Evolutionary conservation across 345 rosid genomes (phyloP), one percentile per base, ranked within the genome.

Genomic region (Populus ilicifolia): DNA sequence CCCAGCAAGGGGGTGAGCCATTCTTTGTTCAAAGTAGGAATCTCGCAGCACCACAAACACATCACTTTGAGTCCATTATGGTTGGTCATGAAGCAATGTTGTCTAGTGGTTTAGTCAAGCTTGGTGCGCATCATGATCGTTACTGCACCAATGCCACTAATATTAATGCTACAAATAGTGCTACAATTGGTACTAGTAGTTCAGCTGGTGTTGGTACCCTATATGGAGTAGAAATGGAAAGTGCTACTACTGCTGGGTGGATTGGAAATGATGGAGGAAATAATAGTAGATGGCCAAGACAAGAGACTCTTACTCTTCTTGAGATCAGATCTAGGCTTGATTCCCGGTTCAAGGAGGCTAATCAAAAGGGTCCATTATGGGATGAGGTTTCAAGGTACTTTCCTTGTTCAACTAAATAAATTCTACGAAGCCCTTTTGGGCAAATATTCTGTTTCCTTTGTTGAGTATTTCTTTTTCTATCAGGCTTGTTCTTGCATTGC

Each of bases 251-350:
- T 79, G 81, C 56, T 86, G 75, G 67, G 12, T 72, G 75, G 75
- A 30, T 23, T 59, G 75, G 66, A 72, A 72, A 38, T 36, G 75
- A 87, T 16, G 92, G 83, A 7, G 89, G 88, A 39, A 90, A 88
- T 39, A 88, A 86, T 7, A 91, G 93, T 25, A 89, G 99, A 73
- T 95, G 99, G 99, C 98, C 98, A 5, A 86, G 99, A 75, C 99
- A 95, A 75, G 99, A 95, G 89, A 95, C 99, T 73, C 90, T 93
- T 69, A 93, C 97, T 14, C 92, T 95, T 78, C 91, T 95, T 70
- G 98, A 95, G 83, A 92, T 95, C 93, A 91, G 99, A 93, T 95
- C 99, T 80, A 90, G 92, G 77, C 98, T 95, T 79, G 96, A 93
- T 87, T 85, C 91, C 73, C 90, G 89, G 88, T 95, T 95, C 81